phyloP scores from a whole-genome alignment of 495 filamentous ascomycete species.

The Podospora tetraspora region DNA sequence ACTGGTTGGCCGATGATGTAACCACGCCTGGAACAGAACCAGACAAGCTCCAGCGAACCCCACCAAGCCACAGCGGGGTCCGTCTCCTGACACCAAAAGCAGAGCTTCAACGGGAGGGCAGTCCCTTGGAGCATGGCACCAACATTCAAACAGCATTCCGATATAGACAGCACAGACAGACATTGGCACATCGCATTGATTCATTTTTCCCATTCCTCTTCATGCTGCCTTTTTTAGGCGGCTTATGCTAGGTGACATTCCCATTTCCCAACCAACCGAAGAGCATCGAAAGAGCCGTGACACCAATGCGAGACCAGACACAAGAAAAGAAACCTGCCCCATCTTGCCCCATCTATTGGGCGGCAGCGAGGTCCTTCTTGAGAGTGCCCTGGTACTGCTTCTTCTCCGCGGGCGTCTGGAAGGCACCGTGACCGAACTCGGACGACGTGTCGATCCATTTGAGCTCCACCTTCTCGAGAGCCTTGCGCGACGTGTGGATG shows the following conservation, averaged over 20 bases:
- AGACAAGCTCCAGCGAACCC: background rate
- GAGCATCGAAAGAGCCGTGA: conserved; percentile 46
- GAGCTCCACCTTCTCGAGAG: conserved; percentile 97
- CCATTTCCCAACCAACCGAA: conserved; percentile 40
- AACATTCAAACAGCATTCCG: background rate
- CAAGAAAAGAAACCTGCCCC: conserved; percentile 42
- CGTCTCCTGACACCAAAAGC: background rate
- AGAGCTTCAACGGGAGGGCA: background rate
- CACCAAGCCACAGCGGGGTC: conserved; percentile 4
- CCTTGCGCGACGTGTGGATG: conserved; percentile 88
- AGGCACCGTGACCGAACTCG: conserved; percentile 99
- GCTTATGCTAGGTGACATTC: conserved; percentile 37
- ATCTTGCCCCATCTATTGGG: conserved; percentile 50
- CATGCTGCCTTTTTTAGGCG: conserved; percentile 43
- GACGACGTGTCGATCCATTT: conserved; percentile 99
- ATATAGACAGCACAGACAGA: conserved; percentile 11
- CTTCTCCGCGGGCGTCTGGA: conserved; percentile 98
- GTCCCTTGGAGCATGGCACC: background rate
- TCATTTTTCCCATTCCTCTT: conserved; percentile 39
- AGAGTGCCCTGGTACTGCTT: conserved; percentile 87
- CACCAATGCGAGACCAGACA: conserved; percentile 46
- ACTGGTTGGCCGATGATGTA: conserved; percentile 14
- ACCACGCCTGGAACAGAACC: conserved; percentile 1
- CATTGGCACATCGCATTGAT: conserved; percentile 22
- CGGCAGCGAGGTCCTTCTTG: conserved; percentile 90